Conservation (phyloP, 495 filamentous ascomycete genomes). For the Mycothermus thermophilus region DNA sequence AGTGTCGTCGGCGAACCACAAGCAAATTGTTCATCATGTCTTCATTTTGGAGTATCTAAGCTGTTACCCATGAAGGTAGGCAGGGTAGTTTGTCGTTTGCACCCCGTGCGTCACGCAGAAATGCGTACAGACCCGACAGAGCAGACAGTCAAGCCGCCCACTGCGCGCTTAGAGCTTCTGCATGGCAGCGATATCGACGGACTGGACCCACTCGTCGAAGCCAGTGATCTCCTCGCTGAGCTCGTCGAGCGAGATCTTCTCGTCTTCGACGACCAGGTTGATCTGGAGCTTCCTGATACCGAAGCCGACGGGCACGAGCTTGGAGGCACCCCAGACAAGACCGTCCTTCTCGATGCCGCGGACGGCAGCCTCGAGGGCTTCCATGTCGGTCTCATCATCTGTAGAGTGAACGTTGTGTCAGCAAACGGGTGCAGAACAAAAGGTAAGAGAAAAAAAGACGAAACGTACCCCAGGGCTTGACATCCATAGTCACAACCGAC, state of each 20-base stretch:
- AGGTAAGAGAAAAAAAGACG: background rate
- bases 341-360: conserved; percentile 84
- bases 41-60: no score
- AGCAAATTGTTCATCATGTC: no score
- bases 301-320: conserved; percentile 79
- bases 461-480: conserved; percentile 95
- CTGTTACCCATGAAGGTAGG: no score
- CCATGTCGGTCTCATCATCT: conserved; percentile 91
- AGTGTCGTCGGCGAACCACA: no score
- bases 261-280: conserved; percentile 93
- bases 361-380: conserved; percentile 64
- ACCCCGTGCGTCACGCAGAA: no score
- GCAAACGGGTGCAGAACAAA: no score
- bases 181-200: conserved; percentile 63
- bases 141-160: no score
- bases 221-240: conserved; percentile 68
- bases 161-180: conserved; percentile 22
- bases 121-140: no score
- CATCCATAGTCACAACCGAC: conserved; percentile 86
- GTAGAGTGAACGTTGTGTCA: no score
- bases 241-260: conserved; percentile 81
- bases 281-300: conserved; percentile 99
- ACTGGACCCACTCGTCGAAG: conserved; percentile 95
- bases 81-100: no score
- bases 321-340: conserved; percentile 89